These are phyloP conservation scores for Rhizophagus clarus DNA, from an alignment of 192 early-diverging fungal species.

Conservation along the genomic window DNA sequence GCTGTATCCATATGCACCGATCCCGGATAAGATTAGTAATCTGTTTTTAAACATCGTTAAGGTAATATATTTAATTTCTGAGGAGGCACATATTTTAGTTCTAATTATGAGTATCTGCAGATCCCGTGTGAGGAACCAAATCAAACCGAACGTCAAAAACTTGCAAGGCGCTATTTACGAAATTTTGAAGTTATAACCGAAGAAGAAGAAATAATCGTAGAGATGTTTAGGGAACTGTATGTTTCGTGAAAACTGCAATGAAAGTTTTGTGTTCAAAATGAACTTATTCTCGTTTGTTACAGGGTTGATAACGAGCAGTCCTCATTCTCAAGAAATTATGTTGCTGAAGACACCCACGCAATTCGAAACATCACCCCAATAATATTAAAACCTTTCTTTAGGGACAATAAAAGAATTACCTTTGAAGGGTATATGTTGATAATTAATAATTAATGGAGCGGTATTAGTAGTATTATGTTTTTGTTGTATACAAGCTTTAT, in stretches of 20 bases:
- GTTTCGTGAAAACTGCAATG: neutral
- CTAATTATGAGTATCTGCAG: slow-evolving; percentile 5
- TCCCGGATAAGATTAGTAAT: slow-evolving; percentile 10
- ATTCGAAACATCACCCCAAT: neutral
- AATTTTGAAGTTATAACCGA: slow-evolving; percentile 8
- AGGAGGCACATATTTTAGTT: neutral
- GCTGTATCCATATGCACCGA: slow-evolving; percentile 15
- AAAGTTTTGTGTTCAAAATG: neutral
- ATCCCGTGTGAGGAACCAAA: slow-evolving; percentile 23
- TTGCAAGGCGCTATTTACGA: slow-evolving; percentile 15
- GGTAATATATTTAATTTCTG: neutral
- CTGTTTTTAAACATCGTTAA: slow-evolving; percentile 6
- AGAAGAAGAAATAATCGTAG: slow-evolving; percentile 23
- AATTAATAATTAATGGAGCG: slow-evolving; percentile 2
- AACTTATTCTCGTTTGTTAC: slow-evolving; percentile 16
- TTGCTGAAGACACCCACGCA: neutral
- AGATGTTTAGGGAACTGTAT: slow-evolving; percentile 23
- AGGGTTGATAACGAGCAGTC: slow-evolving; percentile 19
- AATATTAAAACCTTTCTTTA: slow-evolving; percentile 14
- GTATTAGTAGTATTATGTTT: neutral
- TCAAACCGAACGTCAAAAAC: slow-evolving; percentile 6
- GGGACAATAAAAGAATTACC: slow-evolving; percentile 5
- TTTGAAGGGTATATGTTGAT: slow-evolving; percentile 20
- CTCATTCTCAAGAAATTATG: slow-evolving; percentile 5
- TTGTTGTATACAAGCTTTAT: neutral